Percentiles rank a stretch among this genome's conserved stretches.
Conservation (phyloP, 176 grass and related monocot genomes). For the Musa troglodytarum region DNA sequence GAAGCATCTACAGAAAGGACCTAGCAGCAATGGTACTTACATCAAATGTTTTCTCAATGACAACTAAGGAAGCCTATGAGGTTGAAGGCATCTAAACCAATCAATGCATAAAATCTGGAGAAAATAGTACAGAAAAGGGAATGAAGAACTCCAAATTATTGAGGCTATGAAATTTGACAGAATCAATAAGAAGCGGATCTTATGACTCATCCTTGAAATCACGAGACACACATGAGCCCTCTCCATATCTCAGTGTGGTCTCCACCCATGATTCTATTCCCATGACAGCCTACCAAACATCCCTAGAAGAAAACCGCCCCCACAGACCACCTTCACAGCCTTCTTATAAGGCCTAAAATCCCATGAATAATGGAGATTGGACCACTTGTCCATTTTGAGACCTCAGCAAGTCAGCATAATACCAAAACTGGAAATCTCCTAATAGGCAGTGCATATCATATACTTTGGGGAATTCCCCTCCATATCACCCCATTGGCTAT, state of each 20-base stretch:
- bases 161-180: background rate
- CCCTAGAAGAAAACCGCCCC: background rate
- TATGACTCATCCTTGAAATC: background rate
- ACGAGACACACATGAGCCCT: background rate
- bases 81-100: background rate
- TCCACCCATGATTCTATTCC: background rate
- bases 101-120: background rate
- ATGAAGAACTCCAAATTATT: background rate
- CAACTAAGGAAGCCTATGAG: background rate
- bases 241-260: slow-evolving; percentile 10
- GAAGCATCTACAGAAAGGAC: background rate
- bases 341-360: background rate
- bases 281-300: background rate
- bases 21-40: background rate
- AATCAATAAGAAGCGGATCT: background rate
- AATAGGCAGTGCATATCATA: background rate
- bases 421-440: background rate
- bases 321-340: background rate
- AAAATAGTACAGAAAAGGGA: background rate
- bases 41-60: background rate
- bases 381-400: background rate
- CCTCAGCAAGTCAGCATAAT: background rate
- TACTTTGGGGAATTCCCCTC: background rate
- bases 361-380: background rate
- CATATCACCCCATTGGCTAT: background rate